phyloP scores from a whole-genome alignment of 2,329 filamentous ascomycete genomes.

The Clarireedia paspali region DNA sequence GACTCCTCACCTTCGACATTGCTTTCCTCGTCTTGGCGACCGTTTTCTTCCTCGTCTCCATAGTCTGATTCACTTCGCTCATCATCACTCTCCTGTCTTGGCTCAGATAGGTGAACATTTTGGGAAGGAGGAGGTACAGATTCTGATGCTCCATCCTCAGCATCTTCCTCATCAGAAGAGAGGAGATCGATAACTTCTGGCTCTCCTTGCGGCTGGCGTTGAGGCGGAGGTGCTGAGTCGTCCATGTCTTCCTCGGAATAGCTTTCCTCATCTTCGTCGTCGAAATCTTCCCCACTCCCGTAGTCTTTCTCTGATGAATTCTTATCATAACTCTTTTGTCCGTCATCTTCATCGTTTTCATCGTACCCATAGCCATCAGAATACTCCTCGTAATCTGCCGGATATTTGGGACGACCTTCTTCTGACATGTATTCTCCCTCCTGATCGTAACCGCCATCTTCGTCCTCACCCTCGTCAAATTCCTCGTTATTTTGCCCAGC shows the following conservation, averaged over 20 bases:
- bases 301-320: background rate
- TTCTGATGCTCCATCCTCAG: conserved; percentile 1
- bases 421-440: too few relatives aligned
- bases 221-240: conserved; percentile 14
- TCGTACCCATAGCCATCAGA: background rate
- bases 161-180: conserved; percentile 30
- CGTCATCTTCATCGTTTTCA: background rate
- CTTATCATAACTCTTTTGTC: background rate
- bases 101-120: conserved; percentile 24
- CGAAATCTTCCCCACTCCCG: conserved; percentile 8
- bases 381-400: background rate
- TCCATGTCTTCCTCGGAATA: conserved; percentile 28
- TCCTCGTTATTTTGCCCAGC: background rate
- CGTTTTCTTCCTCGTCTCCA: conserved; percentile 8
- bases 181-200: conserved; percentile 28
- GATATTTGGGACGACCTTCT: too few relatives aligned
- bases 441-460: conserved; percentile 2
- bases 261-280: conserved; percentile 19
- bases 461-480: background rate
- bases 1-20: conserved; percentile 8
- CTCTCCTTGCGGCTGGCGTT: conserved; percentile 6
- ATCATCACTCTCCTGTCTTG: conserved; percentile 1
- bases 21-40: conserved; percentile 5
- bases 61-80: background rate
- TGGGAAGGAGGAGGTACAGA: background rate